Base-by-base conservation (phyloP, 2,329 filamentous ascomycete species). In the Neofusicoccum laricinum region DNA sequence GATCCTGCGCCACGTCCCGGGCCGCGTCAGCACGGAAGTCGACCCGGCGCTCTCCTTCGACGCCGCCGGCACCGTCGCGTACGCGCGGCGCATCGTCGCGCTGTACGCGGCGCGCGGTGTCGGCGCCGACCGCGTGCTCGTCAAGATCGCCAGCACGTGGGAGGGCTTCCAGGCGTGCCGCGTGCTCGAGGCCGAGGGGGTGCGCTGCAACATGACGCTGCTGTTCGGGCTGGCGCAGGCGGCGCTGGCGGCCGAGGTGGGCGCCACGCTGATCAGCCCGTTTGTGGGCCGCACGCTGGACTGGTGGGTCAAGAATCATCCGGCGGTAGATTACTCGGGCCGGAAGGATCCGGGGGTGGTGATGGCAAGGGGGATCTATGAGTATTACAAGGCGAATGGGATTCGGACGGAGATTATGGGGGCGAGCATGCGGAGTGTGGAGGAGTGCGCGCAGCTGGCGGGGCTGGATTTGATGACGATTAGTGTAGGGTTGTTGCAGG, bases 101-200 rank as follows among this genome's bases (percentile, higher is more conserved):
- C 75, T 85, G 34, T 84, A 84, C 70, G 75, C 76, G 49, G 71
- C 76, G 50, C 68, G 85, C 12, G 77, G 79, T 3, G 79, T 80
- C 0, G 21, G 10, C 12, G 19, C 2, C 8, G 55, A 51, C 6
- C 78, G 86, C 34, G 76, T 89, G 34, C 88, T 84, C 66, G 86
- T 89, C 75, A 89, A 89, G 70, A 83, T 90, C 43, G 84, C 86
- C 0, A 79, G 81, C 7, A 89, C 86, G 0, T 89, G 85, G 82
- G 86, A 88, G 69, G 87, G 87, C 1, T 76, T 90, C n/a, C 79
- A 84, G 68, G 87, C 87, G 1, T 88, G 86, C 66, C 79, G 78
- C 2, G 75, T 77, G 4, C 76, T 90, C 5, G 82, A 88, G 69
- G 68, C 71, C 14, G 74, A 79, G 8, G 84, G 85, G 1, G 83